These are phyloP conservation scores for Phytophthora idaei DNA, from an alignment of 352 stramenopile species.

Conservation along the genomic window DNA sequence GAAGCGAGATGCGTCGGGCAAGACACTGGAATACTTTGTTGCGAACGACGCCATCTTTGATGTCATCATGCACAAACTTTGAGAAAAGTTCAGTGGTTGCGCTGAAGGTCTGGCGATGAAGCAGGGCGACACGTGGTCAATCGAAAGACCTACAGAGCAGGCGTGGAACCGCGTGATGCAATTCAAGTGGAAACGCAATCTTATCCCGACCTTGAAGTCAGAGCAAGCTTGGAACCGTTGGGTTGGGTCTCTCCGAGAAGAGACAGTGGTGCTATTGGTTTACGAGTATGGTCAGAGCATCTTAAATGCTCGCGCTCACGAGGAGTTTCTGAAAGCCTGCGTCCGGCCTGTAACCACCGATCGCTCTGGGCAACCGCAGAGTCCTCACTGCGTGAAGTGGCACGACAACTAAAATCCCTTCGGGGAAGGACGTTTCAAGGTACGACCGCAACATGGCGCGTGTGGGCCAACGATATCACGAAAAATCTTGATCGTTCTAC, in stretches of 20 bases:
- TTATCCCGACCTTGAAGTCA: slow-evolving; percentile 5
- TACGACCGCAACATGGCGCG: neutral
- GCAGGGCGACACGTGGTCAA: slow-evolving; percentile 3
- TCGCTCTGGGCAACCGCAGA: slow-evolving; percentile 8
- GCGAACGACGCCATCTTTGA: slow-evolving; percentile 7
- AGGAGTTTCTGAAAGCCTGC: slow-evolving; percentile 5
- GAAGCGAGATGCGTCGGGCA: slow-evolving; percentile 2
- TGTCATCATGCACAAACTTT: slow-evolving; percentile 14
- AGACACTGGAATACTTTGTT: slow-evolving; percentile 9
- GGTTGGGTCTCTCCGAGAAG: neutral
- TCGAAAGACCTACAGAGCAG: neutral
- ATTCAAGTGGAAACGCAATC: slow-evolving; percentile 13
- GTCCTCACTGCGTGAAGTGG: slow-evolving; percentile 3
- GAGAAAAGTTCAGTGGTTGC: slow-evolving; percentile 5
- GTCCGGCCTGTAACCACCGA: slow-evolving; percentile 12
- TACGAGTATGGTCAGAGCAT: slow-evolving; percentile 20
- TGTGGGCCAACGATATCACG: too few species aligned
- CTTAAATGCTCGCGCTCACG: slow-evolving; percentile 1
- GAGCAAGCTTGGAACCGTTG: slow-evolving; percentile 12
- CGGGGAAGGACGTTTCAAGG: too few species aligned
- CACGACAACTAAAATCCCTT: neutral
- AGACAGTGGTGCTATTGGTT: slow-evolving; percentile 10
- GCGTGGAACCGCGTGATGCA: slow-evolving; percentile 4
- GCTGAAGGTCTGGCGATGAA: slow-evolving; percentile 4
- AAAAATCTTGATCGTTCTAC: neutral